A percentile compares a stretch with the other conserved stretches of the same genome.
These are phyloP conservation scores for Pulveroboletus sp. DNA, from an alignment of 768 basidiomycete genomes.

Conservation along the genomic window DNA sequence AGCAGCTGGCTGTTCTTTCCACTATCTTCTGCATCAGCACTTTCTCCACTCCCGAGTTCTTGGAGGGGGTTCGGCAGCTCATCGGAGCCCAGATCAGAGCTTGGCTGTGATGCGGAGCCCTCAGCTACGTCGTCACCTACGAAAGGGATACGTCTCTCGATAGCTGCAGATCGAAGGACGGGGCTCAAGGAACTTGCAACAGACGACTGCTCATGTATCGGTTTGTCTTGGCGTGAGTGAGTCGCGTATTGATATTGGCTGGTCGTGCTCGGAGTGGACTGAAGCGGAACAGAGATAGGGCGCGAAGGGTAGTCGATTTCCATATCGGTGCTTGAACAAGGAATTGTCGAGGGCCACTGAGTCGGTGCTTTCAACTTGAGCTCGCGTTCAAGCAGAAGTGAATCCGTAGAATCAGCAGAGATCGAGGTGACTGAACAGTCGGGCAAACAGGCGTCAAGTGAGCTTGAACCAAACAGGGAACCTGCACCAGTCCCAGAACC, in stretches of 20 bases:
- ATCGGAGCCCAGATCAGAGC: constrained; percentile 14
- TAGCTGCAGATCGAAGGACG: constrained; percentile 1
- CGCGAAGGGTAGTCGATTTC: constrained; percentile 24
- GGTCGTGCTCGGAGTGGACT: not conserved
- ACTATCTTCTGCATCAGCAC: constrained; percentile 9
- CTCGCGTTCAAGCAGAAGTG: constrained; percentile 5
- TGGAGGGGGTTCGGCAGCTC: constrained; percentile 8
- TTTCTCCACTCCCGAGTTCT: constrained; percentile 15
- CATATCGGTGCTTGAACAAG: constrained; percentile 19
- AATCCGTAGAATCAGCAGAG: constrained; percentile 21
- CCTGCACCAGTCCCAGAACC: constrained; percentile 20
- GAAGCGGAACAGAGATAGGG: constrained; percentile 18
- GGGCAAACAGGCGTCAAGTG: constrained; percentile 19
- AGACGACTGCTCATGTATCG: constrained; percentile 10
- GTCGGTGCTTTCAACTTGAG: constrained; percentile 2
- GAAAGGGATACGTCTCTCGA: not conserved
- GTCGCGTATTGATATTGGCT: not conserved
- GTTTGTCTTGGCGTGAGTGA: constrained; percentile 4
- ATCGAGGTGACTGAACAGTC: constrained; percentile 31
- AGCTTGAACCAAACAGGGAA: constrained; percentile 23
- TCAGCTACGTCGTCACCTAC: constrained; percentile 7
- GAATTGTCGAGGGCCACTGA: constrained; percentile 6
- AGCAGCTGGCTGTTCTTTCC: constrained; percentile 1
- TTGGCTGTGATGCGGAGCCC: constrained; percentile 6
- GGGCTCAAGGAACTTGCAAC: constrained; percentile 21